Evolutionary conservation across 805 yeast species (phyloP), one percentile per base, ranked within the genome.

Genomic region (Allodekkera sacchari): DNA sequence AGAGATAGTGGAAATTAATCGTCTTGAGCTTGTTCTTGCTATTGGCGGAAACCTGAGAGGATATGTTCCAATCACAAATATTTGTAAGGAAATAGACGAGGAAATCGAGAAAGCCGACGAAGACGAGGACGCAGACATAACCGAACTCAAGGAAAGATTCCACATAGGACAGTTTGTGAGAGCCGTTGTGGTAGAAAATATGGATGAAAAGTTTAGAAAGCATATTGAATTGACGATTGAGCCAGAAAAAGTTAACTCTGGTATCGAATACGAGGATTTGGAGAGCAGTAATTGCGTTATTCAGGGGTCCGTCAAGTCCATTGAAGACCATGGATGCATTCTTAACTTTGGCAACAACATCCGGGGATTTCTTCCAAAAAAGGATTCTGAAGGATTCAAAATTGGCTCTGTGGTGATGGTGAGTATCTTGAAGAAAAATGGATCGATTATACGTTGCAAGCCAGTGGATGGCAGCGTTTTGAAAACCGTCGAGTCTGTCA

Each of bases 301-400:
- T 3, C 98, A 92, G 57, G 88, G 77, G 16, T 65, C 83, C 3
- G 75, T 92, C 15, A 68, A 66, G 39, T 79, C 94, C 28, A 58
- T 83, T 16, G 97, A 92, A 65, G 99, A 92, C 53, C 96, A 85
- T 53, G 98, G 98, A 58, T 70, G 76, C 16, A 72, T 83, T 35
- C 58, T 89, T 26, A 80, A 78, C 44, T 54, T 81, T 24, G 96
- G 96, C 21, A 51, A 43, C 11, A 70, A 66, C 5, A 35, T 68
- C 7, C 60, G 74, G 18, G 95, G 94, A 1, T 88, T 89, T 55
- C 62, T 88, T 29, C 69, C 94, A 2, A 77, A 72, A 41, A 80
- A 78, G 42, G 89, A 80, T 36, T 56, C 81, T 31, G 52, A 55
- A 15, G 14, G 15, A 13, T 18, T 30, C 15, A 25, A 51, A 1